These are phyloP conservation scores for Pisolithus albus DNA, from an alignment of 768 basidiomycete genomes.

Conservation along the genomic window DNA sequence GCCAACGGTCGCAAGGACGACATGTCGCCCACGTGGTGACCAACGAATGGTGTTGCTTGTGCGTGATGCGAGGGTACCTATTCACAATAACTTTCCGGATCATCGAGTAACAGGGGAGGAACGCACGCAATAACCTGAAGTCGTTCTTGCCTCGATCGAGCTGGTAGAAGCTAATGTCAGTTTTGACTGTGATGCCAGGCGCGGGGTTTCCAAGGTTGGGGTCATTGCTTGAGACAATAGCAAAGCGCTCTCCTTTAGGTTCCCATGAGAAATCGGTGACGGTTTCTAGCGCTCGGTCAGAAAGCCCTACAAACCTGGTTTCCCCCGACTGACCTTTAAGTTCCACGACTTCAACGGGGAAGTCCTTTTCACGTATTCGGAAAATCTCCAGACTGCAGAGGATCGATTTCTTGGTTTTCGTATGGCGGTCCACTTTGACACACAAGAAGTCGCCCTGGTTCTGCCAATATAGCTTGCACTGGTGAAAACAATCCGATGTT, in stretches of 20 bases:
- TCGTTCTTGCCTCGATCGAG: conserved; percentile 89
- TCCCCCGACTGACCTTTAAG: conserved; percentile 63
- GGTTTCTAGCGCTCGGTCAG: conserved; percentile 51
- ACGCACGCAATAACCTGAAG: conserved; percentile 81
- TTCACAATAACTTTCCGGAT: conserved; percentile 6
- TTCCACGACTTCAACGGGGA: conserved; percentile 95
- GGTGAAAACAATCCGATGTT: conserved; percentile 4
- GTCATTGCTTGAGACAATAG: conserved; percentile 89
- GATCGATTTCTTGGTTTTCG: conserved; percentile 96
- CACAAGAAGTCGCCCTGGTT: conserved; percentile 97
- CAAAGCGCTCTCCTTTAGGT: conserved; percentile 94
- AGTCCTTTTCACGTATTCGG: conserved; percentile 94
- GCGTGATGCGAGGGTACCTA: conserved; percentile 71
- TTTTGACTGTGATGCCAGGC: conserved; percentile 92
- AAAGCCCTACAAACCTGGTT: not conserved
- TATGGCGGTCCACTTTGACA: conserved; percentile 97
- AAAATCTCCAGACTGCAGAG: conserved; percentile 99
- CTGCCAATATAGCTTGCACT: conserved; percentile 99
- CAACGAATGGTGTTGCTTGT: conserved; percentile 93
- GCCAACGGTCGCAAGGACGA: conserved; percentile 92
- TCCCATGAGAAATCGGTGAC: conserved; percentile 99
- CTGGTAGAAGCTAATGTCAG: conserved; percentile 94
- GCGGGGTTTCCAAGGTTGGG: conserved; percentile 88
- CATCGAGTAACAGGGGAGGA: conserved; percentile 1
- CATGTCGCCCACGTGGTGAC: conserved; percentile 94